Evolutionary conservation across 2,329 filamentous ascomycete genomes (phyloP), one percentile per base, ranked within the genome.

Genomic region (Arthroderma sp.): DNA sequence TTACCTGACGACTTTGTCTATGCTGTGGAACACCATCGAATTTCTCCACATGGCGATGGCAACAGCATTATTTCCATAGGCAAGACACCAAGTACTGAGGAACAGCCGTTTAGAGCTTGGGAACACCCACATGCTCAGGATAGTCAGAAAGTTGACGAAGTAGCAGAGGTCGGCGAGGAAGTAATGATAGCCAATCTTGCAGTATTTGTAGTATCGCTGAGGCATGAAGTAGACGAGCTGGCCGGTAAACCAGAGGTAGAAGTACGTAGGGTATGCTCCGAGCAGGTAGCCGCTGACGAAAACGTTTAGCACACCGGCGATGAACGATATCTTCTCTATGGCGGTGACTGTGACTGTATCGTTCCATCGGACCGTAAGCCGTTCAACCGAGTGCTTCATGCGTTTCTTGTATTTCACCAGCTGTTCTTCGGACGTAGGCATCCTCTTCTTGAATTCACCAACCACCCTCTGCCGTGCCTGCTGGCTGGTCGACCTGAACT

Each of bases 1-100:
- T 63, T 72, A 83, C 69, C 88, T 93, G 11, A 91, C 94, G 60
- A 97, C 90, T 73, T 98, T 98, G 78, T 98, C 93, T 73, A 98
- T 84, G 68, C 89, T 95, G 77, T 98, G 93, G 71, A 98, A 98
- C 51, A 98, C 93, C 67, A 98, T 81, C 33, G 91, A 96, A 71
- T 98, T 98, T 62, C 93, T 84, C 93, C 93, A 98, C 91, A 98
- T 93, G 68, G 93, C 90, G 70, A 98, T 97, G 11, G 93, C 93
- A 51, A 96, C 84, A 19, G 93, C 93, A 68, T 98, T 98, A 73
- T 98, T 98, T 61, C 93, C 93, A 68, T 88, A 94, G 8, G 91
- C 88, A 35, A 98, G 78, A 67, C 93, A 97, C 72, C 91, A 98
- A 0, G 88, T 86, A 63, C 89, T 85, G 62, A 94, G 93, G 71